phyloP scores from a whole-genome alignment of 148 eudicot genomes.

The Arbutus unedo region DNA sequence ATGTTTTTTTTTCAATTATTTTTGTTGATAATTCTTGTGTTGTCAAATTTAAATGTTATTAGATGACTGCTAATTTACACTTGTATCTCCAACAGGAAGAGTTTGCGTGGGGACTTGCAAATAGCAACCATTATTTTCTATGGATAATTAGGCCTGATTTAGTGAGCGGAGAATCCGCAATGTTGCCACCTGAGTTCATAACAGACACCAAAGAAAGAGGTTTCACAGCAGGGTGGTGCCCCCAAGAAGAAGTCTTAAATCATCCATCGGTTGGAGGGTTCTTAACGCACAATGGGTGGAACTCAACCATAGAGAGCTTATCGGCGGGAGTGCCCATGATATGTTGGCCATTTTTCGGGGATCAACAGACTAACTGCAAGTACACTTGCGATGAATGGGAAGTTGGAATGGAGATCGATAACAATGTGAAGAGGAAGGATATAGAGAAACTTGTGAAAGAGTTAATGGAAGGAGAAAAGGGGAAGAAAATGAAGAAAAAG shows the following conservation, averaged over 20 bases:
- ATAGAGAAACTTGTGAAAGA: constrained; percentile 12
- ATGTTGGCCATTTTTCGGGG: constrained; percentile 17
- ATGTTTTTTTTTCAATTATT: no score
- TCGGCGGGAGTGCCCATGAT: constrained; percentile 16
- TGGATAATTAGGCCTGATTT: constrained; percentile 18
- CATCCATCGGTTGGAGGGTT: neutral
- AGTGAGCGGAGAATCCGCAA: neutral
- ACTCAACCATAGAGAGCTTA: constrained; percentile 20
- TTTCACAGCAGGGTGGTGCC: constrained; percentile 15
- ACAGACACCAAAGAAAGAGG: neutral
- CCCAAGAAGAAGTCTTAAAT: constrained; percentile 8
- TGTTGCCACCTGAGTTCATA: constrained; percentile 6
- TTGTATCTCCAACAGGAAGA: neutral
- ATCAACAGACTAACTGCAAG: constrained; percentile 16
- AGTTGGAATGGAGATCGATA: constrained; percentile 16
- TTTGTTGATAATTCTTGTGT: no score
- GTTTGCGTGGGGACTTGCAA: constrained; percentile 22
- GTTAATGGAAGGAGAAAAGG: constrained; percentile 13
- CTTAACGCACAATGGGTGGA: neutral
- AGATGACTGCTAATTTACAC: neutral
- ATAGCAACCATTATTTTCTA: constrained; percentile 13
- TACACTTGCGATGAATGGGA: constrained; percentile 14
- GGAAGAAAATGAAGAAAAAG: constrained; percentile 13
- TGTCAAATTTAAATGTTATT: no score
- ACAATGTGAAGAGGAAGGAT: constrained; percentile 14